A percentile compares a stretch with the other conserved stretches of the same genome.
Evolutionary conservation across 2,329 filamentous ascomycete species (phyloP).

Genomic region (Alternaria sp.): DNA sequence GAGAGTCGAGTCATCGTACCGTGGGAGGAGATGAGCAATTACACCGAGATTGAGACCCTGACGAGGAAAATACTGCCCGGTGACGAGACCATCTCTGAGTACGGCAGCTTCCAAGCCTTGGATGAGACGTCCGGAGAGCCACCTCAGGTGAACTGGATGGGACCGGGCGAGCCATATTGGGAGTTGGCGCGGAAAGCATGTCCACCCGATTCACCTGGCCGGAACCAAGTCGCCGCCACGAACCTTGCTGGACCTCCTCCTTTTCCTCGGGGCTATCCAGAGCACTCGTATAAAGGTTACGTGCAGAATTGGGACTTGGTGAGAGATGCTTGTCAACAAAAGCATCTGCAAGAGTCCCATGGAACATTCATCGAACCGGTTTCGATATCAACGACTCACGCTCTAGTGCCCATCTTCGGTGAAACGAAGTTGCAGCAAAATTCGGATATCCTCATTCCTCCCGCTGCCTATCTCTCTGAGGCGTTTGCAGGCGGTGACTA

Average conservation of each 20-base stretch:
- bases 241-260: constrained; percentile 49
- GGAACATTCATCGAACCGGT: constrained; percentile 58
- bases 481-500: constrained; percentile 47
- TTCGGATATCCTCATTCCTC: constrained; percentile 61
- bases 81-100: constrained; percentile 27
- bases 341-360: constrained; percentile 54
- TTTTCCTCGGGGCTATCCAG: constrained; percentile 27
- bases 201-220: constrained; percentile 46
- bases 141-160: constrained; percentile 42
- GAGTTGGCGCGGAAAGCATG: constrained; percentile 52
- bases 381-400: constrained; percentile 52
- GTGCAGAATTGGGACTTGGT: constrained; percentile 56
- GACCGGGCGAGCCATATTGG: constrained; percentile 49
- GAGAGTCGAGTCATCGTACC: constrained; percentile 56
- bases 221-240: constrained; percentile 39
- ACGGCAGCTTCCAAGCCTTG: constrained; percentile 21
- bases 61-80: constrained; percentile 36
- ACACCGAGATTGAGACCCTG: constrained; percentile 43
- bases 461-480: constrained; percentile 58
- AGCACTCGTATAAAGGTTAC: constrained; percentile 52
- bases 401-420: constrained; percentile 58
- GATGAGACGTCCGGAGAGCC: constrained; percentile 32
- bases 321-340: constrained; percentile 55
- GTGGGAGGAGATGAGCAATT: constrained; percentile 54
- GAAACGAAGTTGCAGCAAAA: constrained; percentile 56